Conservation (phyloP, 2,329 filamentous ascomycete species). For the Aspergillus fischeri region DNA sequence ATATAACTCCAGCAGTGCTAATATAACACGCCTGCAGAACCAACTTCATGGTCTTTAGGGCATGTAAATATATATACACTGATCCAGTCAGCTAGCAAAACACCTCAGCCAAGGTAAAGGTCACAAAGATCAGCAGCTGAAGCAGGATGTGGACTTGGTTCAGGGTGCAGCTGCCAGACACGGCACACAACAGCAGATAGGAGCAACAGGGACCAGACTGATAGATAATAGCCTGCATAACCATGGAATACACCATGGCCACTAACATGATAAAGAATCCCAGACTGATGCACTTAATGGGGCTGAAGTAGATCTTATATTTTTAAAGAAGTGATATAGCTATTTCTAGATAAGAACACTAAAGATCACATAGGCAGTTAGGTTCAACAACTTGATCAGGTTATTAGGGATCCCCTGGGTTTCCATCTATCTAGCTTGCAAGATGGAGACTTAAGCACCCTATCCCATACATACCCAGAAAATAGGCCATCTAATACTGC, state of each 20-base stretch:
- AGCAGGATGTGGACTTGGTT: conserved; percentile 38
- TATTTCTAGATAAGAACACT: conserved; percentile 49
- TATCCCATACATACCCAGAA: conserved; percentile 15
- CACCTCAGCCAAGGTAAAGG: conserved; percentile 41
- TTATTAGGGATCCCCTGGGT: conserved; percentile 55
- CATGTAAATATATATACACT: conserved; percentile 43
- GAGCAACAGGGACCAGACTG: conserved; percentile 52
- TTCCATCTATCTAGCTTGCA: conserved; percentile 55
- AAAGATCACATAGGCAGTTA: conserved; percentile 56
- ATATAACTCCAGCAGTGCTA: conserved; percentile 5
- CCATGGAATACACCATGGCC: conserved; percentile 54
- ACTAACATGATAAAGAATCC: conserved; percentile 53
- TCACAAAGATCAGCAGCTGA: conserved; percentile 38
- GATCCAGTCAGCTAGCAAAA: conserved; percentile 40
- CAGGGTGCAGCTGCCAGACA: conserved; percentile 13
- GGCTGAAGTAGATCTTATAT: too few species aligned
- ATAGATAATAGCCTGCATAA: conserved; percentile 59
- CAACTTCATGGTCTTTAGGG: conserved; percentile 39
- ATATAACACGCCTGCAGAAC: conserved; percentile 26
- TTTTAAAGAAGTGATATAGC: too few species aligned
- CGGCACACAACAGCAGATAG: conserved; percentile 33
- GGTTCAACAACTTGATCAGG: conserved; percentile 57
- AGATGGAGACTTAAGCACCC: conserved; percentile 22
- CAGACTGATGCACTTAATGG: conserved; percentile 52
- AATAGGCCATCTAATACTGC: conserved; percentile 8